phyloP scores from a whole-genome alignment of 768 basidiomycete species.

The Plicaturopsis crispa region DNA sequence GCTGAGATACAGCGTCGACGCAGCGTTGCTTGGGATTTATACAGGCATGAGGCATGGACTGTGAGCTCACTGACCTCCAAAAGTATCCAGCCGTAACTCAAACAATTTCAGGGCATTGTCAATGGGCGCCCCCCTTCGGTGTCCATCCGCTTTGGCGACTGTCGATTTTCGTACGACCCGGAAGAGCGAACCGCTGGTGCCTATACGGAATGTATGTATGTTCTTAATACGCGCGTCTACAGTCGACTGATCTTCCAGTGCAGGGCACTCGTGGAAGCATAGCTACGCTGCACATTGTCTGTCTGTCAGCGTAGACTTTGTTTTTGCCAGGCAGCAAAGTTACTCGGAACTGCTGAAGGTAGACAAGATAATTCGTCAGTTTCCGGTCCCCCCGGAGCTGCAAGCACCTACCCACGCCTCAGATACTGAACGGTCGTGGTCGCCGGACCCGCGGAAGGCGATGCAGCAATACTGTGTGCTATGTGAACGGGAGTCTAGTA shows the following conservation, averaged over 20 bases:
- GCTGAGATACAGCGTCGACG: constrained; percentile 40
- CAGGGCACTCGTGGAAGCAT: constrained; percentile 40
- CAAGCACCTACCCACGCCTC: constrained; percentile 26
- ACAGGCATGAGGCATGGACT: constrained; percentile 41
- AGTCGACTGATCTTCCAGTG: too few relatives aligned
- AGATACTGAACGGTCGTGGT: constrained; percentile 30
- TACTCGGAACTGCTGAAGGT: constrained; percentile 40
- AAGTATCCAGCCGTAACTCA: too few relatives aligned
- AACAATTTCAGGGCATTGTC: constrained; percentile 40
- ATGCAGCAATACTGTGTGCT: constrained; percentile 38
- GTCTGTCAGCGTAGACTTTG: constrained; percentile 32
- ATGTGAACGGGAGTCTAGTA: constrained; percentile 38
- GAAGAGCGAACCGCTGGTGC: constrained; percentile 24
- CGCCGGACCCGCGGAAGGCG: constrained; percentile 28
- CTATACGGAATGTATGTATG: constrained; percentile 36
- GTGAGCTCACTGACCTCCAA: too few relatives aligned
- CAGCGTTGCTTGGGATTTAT: constrained; percentile 46
- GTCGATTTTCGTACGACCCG: constrained; percentile 41
- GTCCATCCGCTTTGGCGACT: constrained; percentile 38
- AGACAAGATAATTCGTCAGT: constrained; percentile 44
- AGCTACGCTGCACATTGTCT: constrained; percentile 38
- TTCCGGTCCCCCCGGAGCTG: constrained; percentile 36
- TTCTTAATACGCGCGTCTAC: too few relatives aligned
- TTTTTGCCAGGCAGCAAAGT: constrained; percentile 28
- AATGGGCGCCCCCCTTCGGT: constrained; percentile 44